Base-by-base conservation (phyloP, 352 stramenopile species). In the Peronospora belbahrii region DNA sequence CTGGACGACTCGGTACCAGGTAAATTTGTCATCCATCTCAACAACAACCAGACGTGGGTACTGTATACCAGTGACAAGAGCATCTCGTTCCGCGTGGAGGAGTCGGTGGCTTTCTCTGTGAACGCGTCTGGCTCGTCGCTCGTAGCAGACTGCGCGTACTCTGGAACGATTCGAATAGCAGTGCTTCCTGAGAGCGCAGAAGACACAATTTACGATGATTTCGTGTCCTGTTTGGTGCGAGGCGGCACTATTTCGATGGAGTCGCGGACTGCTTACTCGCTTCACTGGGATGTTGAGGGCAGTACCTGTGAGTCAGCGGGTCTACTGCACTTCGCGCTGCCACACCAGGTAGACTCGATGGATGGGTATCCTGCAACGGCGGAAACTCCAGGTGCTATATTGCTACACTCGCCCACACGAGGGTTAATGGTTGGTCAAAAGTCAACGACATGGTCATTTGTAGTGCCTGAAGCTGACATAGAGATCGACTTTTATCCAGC, bases 31-130 rank as follows among this genome's bases (percentile, higher is more conserved):
- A 45, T 86, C 9, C 42, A 78, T 32, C 51, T 88, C 23, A 65
- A 67, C 55, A 90, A 86, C 57, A 76, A 61, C 11, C 74, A 85
- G 49, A 83, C 62, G 23, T 90, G 79, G 79, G 70, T 90, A n/a
- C 39, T 90, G 24, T 90, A 83, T 44, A 47, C 72, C 0, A 79
- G 62, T 23, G 58, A 68, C 33, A 55, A 62, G 17, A 66, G 39
- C 20, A 49, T 62, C 3, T 70, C 51, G 3, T 67, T 83, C 31
- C 67, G 49, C n/a, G 42, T 76, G 22, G 65, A 81, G 34, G 27
- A 62, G 3, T 53, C 45, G 28, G 55, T 64, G 19, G 33, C 49
- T 11, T 63, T 67, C 37, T 76, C 56, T 1, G 44, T 72, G 13
- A 71, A 84, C 20, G 45, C 42, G 3, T 48, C 60, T 4, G 50